Evolutionary conservation across 208 protist species (phyloP), one percentile per base, ranked within the genome.

Genomic region (Trypanosoma platydactyli): DNA sequence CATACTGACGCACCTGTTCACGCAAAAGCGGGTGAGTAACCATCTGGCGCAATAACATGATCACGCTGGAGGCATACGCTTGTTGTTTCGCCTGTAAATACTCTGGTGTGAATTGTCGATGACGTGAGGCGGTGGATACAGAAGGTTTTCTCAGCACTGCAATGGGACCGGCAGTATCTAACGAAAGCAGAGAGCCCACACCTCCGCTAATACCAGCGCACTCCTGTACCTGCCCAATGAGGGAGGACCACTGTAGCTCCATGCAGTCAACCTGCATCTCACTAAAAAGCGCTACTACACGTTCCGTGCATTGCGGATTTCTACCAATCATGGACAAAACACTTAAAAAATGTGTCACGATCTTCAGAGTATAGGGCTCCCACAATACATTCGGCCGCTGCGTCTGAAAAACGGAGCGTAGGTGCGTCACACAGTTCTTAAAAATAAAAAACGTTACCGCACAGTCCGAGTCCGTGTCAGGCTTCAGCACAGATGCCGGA

Each of bases 401-500:
- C 38, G 80, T 74, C 29, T 80, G 70, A 63, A 95, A 89, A 24
- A 92, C 76, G 44, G 82, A 63, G 13, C 55, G 46, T 73, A 95
- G 68, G 69, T 95, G 90, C 65, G 73, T 80, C 27, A 88, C 75
- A 52, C 81, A 91, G 63, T 95, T 95, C 35, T 77, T 65, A 65
- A 93, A 92, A 48, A 91, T 85, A 64, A 95, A 95, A 62, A 89
- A 94, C 16, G 90, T 94, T 15, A 83, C 83, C 12, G 90, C 85
- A 68, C 87, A 94, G 55, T 95, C 86, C 15, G 62, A 41, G 60
- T 94, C 86, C 24, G 88, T 68, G 69, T 95, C 90, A 35, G 90
- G 79, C 57, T 88, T 83, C 18, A 95, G 70, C 42, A 92, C 86
- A 41, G 84, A 71, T 11, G 84, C 75, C 11, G 84, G 84, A 18